A percentile compares a stretch with the other conserved stretches of the same genome.
Conservation (phyloP, 2,329 filamentous ascomycete genomes). For the Penicillium sp. region DNA sequence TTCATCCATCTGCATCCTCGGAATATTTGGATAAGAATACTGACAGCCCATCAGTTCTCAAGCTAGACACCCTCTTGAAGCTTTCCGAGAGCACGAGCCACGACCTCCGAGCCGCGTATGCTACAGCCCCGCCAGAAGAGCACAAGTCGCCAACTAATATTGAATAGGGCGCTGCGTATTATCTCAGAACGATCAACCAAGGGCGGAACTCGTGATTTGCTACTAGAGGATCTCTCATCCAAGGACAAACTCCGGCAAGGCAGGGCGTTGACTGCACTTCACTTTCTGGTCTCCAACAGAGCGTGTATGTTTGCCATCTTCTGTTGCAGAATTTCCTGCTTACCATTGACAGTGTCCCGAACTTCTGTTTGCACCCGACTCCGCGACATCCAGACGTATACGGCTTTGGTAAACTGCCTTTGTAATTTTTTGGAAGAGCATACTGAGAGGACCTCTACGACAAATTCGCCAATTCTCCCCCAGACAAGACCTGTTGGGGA, state of each 20-base stretch:
- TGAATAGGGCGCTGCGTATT: slow-evolving; percentile 49
- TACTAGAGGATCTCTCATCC: slow-evolving; percentile 48
- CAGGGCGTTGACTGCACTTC: slow-evolving; percentile 48
- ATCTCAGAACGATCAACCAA: slow-evolving; percentile 51
- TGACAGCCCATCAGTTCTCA: slow-evolving; percentile 55
- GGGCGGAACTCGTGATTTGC: slow-evolving; percentile 42
- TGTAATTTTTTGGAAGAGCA: slow-evolving; percentile 47
- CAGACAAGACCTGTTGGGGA: slow-evolving; percentile 48
- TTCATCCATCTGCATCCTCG: too few relatives aligned
- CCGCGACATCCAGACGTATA: slow-evolving; percentile 42
- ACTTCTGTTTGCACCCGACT: slow-evolving; percentile 39
- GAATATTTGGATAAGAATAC: background rate
- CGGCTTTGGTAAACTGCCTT: slow-evolving; percentile 46
- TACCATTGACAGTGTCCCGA: slow-evolving; percentile 36
- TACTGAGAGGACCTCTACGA: slow-evolving; percentile 38
- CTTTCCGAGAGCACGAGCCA: slow-evolving; percentile 73
- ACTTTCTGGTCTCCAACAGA: slow-evolving; percentile 47
- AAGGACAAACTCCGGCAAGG: slow-evolving; percentile 41
- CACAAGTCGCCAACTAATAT: slow-evolving; percentile 55
- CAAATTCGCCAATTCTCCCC: slow-evolving; percentile 43
- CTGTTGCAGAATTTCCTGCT: background rate
- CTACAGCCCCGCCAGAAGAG: slow-evolving; percentile 49
- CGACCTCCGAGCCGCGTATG: slow-evolving; percentile 71
- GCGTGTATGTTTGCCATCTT: slow-evolving; percentile 35
- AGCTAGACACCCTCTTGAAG: slow-evolving; percentile 67